Percentiles rank a stretch among this genome's conserved stretches.
Conservation (phyloP, 495 filamentous ascomycete genomes). For the Acidiella bohemica region DNA sequence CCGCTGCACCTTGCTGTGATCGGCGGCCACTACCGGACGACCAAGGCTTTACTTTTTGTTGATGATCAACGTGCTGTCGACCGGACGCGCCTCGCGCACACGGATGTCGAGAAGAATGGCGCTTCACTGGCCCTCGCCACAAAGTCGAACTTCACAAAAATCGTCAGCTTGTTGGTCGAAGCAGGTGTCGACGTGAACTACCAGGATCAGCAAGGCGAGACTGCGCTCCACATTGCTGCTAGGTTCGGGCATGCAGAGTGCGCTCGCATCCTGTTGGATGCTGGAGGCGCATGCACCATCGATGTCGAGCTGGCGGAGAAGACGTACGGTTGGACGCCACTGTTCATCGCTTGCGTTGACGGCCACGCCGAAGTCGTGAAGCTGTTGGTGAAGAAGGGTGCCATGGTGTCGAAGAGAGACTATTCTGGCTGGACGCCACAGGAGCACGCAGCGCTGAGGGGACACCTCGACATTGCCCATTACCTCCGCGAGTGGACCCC, state of each 20-base stretch:
- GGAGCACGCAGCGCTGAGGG: slow-evolving; percentile 82
- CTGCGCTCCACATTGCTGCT: slow-evolving; percentile 82
- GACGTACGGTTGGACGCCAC: slow-evolving; percentile 81
- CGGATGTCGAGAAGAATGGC: slow-evolving; percentile 67
- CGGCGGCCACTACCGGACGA: slow-evolving; percentile 77
- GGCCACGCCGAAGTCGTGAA: slow-evolving; percentile 57
- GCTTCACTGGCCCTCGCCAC: slow-evolving; percentile 78
- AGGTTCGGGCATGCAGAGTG: slow-evolving; percentile 75
- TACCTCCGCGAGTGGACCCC: slow-evolving; percentile 44
- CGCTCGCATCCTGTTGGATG: slow-evolving; percentile 57
- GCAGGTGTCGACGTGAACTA: slow-evolving; percentile 90
- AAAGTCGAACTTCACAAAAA: slow-evolving; percentile 66
- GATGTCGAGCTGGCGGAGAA: slow-evolving; percentile 68
- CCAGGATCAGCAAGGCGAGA: slow-evolving; percentile 86
- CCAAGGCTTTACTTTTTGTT: slow-evolving; percentile 61
- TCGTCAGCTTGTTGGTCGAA: slow-evolving; percentile 75
- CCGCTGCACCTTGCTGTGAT: slow-evolving; percentile 87
- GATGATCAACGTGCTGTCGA: slow-evolving; percentile 55
- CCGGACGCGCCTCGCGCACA: slow-evolving; percentile 46
- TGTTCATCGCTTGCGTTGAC: slow-evolving; percentile 85
- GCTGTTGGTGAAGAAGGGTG: slow-evolving; percentile 59
- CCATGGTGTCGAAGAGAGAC: slow-evolving; percentile 57
- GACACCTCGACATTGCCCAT: slow-evolving; percentile 66
- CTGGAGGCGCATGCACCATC: slow-evolving; percentile 52
- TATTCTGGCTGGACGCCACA: slow-evolving; percentile 88